Conservation (phyloP, 2,329 filamentous ascomycete genomes). For the Cladosporium sp. region DNA sequence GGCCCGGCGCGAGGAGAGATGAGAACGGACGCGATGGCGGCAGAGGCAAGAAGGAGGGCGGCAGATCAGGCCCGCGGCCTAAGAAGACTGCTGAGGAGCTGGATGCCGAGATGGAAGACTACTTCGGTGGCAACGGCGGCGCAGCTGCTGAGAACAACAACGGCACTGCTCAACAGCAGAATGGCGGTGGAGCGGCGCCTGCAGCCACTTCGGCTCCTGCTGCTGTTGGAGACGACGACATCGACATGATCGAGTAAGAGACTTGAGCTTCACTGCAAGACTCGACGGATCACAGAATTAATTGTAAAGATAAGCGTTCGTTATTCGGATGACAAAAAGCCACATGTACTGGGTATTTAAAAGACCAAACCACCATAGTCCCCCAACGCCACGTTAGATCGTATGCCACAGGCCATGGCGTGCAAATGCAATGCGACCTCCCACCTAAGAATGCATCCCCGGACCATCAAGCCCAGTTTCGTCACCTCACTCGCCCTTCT, state of each 20-base stretch:
- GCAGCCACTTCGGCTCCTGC: constrained; percentile 23
- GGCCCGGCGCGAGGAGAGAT: constrained; percentile 47
- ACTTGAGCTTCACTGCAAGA: background rate
- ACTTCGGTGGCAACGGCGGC: constrained; percentile 60
- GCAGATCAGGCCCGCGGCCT: constrained; percentile 51
- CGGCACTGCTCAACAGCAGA: constrained; percentile 40
- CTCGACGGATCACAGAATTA: background rate
- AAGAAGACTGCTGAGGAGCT: constrained; percentile 90
- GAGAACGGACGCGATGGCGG: constrained; percentile 45
- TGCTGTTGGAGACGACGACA: constrained; percentile 30
- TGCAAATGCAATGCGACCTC: constrained; percentile 1
- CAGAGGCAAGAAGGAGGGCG: constrained; percentile 49
- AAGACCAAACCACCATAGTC: background rate
- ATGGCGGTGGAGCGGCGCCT: constrained; percentile 28
- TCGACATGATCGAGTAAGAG: constrained; percentile 37
- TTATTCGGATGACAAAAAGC: constrained; percentile 1
- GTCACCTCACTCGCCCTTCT: background rate
- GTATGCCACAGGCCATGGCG: background rate
- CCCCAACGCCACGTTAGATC: constrained; percentile 13
- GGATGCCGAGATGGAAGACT: constrained; percentile 96
- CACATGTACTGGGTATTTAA: constrained; percentile 3
- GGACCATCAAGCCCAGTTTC: background rate
- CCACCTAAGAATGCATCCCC: background rate
- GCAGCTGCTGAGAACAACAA: constrained; percentile 26
- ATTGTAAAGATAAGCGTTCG: constrained; percentile 1